Conservation (phyloP, 495 filamentous ascomycete genomes). For the Pyrenula massariospora region DNA sequence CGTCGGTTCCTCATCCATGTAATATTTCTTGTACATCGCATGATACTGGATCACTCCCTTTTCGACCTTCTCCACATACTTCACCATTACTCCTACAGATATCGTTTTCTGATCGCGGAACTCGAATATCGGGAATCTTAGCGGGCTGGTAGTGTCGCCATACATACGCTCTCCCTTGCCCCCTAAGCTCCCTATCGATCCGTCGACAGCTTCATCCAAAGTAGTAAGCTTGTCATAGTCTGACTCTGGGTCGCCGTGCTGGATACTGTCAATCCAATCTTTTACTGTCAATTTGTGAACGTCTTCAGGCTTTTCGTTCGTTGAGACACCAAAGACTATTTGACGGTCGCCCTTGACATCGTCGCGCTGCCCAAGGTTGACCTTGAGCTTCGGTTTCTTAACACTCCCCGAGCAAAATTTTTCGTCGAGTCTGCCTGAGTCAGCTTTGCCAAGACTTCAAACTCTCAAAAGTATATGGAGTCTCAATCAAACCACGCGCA, state of each 20-base stretch:
- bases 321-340: background rate
- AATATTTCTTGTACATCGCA: background rate
- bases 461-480: too few species aligned
- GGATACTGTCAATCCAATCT: background rate
- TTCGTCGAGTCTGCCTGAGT: background rate
- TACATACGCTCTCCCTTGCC: conserved; percentile 7
- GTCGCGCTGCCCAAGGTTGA: background rate
- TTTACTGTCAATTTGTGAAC: background rate
- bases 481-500: too few species aligned
- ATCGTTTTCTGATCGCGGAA: conserved; percentile 6
- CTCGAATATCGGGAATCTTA: conserved; percentile 14
- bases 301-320: background rate
- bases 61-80: background rate
- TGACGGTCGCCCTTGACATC: background rate
- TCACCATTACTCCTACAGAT: background rate
- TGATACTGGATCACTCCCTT: background rate
- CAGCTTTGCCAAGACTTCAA: background rate
- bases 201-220: conserved; percentile 8
- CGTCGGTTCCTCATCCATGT: background rate
- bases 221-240: background rate
- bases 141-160: conserved; percentile 1
- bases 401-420: background rate
- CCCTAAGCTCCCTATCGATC: conserved; percentile 6
- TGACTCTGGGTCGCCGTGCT: background rate
- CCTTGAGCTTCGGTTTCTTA: background rate